Conservation (phyloP, 176 grass and related monocot genomes). For the Carex littledalei region DNA sequence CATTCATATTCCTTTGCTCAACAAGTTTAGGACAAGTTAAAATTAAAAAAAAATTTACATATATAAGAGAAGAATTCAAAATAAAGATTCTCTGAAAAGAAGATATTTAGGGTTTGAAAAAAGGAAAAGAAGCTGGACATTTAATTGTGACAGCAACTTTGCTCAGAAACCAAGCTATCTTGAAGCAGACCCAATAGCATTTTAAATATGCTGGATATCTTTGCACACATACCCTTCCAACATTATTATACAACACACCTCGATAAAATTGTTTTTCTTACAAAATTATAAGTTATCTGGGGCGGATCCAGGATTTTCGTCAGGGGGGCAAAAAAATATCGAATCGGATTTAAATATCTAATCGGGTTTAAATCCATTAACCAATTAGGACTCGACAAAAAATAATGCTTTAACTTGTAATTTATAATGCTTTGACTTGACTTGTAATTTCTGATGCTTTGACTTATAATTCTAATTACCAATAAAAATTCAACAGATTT, state of each 20-base stretch:
- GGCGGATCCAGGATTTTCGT: too few species aligned
- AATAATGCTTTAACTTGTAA: too few species aligned
- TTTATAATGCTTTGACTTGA: too few species aligned
- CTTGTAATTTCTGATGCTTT: too few species aligned
- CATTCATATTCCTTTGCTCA: neutral
- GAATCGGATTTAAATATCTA: too few species aligned
- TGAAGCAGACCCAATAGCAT: neutral
- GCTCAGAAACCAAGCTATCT: constrained; percentile 12
- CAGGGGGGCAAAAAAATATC: too few species aligned
- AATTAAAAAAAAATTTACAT: neutral
- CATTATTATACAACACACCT: neutral
- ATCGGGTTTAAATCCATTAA: too few species aligned
- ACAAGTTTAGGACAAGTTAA: neutral
- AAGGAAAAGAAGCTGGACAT: neutral
- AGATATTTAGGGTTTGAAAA: neutral
- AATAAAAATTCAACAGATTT: too few species aligned
- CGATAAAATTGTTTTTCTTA: neutral
- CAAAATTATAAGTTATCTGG: too few species aligned
- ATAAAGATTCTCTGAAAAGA: constrained; percentile 9
- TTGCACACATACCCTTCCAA: neutral
- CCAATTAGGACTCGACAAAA: too few species aligned
- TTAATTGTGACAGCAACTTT: constrained; percentile 9
- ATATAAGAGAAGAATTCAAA: neutral
- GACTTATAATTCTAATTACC: too few species aligned
- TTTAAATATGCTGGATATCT: neutral